A percentile compares a stretch with the other conserved stretches of the same genome.
Conservation (phyloP, 176 grass and related monocot species). For the Stipa capillata region DNA sequence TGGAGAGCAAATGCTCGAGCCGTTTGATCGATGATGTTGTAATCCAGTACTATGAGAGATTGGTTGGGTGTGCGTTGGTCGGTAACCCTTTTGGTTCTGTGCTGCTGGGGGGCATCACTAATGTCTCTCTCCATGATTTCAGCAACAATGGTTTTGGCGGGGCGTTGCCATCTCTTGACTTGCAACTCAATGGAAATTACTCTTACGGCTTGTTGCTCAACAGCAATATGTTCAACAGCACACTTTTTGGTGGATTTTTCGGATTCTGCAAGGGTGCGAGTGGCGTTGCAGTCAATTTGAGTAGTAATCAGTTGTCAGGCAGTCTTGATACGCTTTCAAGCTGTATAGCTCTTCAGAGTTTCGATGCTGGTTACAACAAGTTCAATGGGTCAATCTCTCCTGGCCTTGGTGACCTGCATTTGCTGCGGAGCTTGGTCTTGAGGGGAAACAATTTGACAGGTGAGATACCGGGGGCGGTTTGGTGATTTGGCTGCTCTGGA, state of each 20-base stretch:
- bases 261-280: conserved; percentile 19
- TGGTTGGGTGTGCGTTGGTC: conserved; percentile 10
- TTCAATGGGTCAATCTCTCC: conserved; percentile 25
- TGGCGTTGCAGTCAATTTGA: conserved; percentile 33
- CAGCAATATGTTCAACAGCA: conserved; percentile 29
- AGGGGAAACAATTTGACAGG: conserved; percentile 46
- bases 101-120: not conserved
- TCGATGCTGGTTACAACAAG: conserved; percentile 41
- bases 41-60: conserved; percentile 26
- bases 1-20: conserved; percentile 9
- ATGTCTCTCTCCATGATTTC: conserved; percentile 42
- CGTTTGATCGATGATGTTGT: conserved; percentile 1
- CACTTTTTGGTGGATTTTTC: conserved; percentile 30
- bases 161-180: conserved; percentile 22
- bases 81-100: conserved; percentile 17
- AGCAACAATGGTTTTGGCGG: conserved; percentile 47
- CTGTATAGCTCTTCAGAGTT: conserved; percentile 30
- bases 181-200: conserved; percentile 5
- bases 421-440: conserved; percentile 34
- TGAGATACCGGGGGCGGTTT: conserved; percentile 23
- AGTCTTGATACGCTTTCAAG: conserved; percentile 23
- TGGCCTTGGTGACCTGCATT: conserved; percentile 19
- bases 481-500: conserved; percentile 36
- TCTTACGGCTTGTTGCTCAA: conserved; percentile 42
- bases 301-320: conserved; percentile 36